phyloP scores from a whole-genome alignment of 176 grass and related monocot species.

The Olyra latifolia region DNA sequence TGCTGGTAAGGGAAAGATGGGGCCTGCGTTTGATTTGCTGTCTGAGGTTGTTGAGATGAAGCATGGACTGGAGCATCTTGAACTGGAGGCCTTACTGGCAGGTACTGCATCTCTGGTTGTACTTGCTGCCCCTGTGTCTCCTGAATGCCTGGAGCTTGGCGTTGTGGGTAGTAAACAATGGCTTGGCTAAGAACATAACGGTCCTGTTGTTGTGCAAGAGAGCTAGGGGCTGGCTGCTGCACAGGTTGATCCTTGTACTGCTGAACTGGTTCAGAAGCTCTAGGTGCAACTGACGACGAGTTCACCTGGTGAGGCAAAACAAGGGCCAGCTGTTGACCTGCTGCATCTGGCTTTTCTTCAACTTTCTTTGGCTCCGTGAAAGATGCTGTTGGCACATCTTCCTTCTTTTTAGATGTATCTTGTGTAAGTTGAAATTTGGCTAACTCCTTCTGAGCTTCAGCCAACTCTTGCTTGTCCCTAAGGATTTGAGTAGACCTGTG shows the following conservation, averaged over 20 bases:
- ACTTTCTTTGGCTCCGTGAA: conserved; percentile 47
- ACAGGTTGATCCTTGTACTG: conserved; percentile 54
- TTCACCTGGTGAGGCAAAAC: conserved; percentile 72
- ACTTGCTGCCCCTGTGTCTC: conserved; percentile 47
- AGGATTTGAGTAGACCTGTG: conserved; percentile 90
- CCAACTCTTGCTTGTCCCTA: conserved; percentile 93
- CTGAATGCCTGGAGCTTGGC: conserved; percentile 45
- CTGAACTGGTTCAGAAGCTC: conserved; percentile 50
- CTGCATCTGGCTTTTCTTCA: conserved; percentile 59
- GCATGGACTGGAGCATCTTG: conserved; percentile 55
- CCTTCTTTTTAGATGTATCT: conserved; percentile 71
- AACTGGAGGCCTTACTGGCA: conserved; percentile 45
- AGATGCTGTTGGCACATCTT: conserved; percentile 46
- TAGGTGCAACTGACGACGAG: conserved; percentile 36
- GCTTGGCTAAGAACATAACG: conserved; percentile 63
- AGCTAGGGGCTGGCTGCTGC: conserved; percentile 45
- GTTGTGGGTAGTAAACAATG: conserved; percentile 59
- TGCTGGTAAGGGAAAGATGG: conserved; percentile 50
- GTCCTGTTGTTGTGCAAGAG: conserved; percentile 48
- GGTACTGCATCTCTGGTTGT: conserved; percentile 54
- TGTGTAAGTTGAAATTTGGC: conserved; percentile 81
- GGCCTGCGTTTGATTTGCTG: conserved; percentile 38
- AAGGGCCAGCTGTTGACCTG: conserved; percentile 74
- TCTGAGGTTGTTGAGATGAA: conserved; percentile 48
- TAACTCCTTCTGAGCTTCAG: conserved; percentile 87